Evolutionary conservation across 2,329 filamentous ascomycete genomes (phyloP).

Genomic region (Ophiostoma sp.): DNA sequence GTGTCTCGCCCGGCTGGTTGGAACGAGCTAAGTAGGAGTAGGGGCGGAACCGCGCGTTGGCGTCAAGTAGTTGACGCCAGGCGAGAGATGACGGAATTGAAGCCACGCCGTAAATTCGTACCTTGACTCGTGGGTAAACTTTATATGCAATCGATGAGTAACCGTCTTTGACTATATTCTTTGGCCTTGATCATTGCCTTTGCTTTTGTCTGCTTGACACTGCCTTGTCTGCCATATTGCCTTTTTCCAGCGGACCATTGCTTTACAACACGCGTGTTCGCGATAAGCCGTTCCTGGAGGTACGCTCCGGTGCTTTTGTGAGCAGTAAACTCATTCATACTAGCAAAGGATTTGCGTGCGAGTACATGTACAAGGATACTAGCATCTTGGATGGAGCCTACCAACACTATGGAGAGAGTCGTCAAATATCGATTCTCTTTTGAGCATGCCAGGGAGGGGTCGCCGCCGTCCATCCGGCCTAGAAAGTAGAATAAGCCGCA

Average conservation of each 20-base stretch:
- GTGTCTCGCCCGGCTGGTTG: background rate
- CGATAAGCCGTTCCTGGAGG: background rate
- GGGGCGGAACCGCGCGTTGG: conserved; percentile 5
- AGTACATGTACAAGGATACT: conserved; percentile 6
- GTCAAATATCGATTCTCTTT: conserved; percentile 17
- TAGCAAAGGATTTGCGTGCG: background rate
- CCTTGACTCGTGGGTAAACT: no score
- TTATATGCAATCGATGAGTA: no score
- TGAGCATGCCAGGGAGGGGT: background rate
- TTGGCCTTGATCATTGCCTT: no score
- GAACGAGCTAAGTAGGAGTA: conserved; percentile 4
- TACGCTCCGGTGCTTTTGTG: conserved; percentile 9
- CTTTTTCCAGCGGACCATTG: conserved; percentile 3
- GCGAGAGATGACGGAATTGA: no score
- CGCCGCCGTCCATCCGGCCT: no score
- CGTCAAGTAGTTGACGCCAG: background rate
- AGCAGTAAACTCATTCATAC: background rate
- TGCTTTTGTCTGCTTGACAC: background rate
- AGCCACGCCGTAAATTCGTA: no score
- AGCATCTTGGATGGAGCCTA: background rate
- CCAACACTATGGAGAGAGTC: conserved; percentile 15
- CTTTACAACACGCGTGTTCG: background rate
- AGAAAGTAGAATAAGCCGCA: no score
- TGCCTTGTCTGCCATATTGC: background rate
- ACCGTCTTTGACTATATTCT: no score